These are phyloP conservation scores for Hippophae gyantsensis DNA, from an alignment of 306 rosid genomes.

Conservation along the genomic window DNA sequence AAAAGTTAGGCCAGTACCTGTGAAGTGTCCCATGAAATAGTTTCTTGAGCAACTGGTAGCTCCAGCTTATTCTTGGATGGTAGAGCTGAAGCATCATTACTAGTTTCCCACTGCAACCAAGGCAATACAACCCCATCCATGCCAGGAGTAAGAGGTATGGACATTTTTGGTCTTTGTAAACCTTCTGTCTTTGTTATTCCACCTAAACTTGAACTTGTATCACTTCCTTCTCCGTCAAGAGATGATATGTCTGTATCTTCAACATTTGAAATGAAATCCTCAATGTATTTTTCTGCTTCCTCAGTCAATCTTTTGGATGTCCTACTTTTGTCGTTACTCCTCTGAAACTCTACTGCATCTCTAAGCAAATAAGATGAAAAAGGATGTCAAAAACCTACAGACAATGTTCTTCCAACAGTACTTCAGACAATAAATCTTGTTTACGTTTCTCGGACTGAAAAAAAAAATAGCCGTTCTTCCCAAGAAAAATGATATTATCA, in stretches of 20 bases:
- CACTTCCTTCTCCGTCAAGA: constrained; percentile 90
- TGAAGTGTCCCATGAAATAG: constrained; percentile 25
- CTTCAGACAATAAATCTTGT: constrained; percentile 68
- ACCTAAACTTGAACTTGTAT: constrained; percentile 81
- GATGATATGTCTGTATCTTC: constrained; percentile 97
- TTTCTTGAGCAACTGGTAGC: constrained; percentile 35
- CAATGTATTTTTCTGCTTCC: constrained; percentile 86
- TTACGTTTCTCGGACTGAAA: constrained; percentile 70
- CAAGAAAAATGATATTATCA: background rate
- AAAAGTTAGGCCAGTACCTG: constrained; percentile 26
- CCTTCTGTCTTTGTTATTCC: constrained; percentile 48
- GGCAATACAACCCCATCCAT: constrained; percentile 77
- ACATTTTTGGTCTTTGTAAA: constrained; percentile 31
- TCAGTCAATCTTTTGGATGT: constrained; percentile 66
- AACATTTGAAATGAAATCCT: constrained; percentile 88
- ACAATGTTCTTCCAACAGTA: constrained; percentile 57
- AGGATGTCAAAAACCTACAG: too few relatives aligned
- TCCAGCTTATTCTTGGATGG: constrained; percentile 33
- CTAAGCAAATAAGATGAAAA: constrained; percentile 4
- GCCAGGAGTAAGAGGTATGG: constrained; percentile 48
- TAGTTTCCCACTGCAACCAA: constrained; percentile 95
- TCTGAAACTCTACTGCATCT: constrained; percentile 27
- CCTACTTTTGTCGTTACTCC: constrained; percentile 67
- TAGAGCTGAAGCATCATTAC: constrained; percentile 41
- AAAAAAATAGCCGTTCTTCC: background rate